Base-by-base conservation (phyloP, 768 basidiomycete genomes). In the Hypsizygus marmoreus region DNA sequence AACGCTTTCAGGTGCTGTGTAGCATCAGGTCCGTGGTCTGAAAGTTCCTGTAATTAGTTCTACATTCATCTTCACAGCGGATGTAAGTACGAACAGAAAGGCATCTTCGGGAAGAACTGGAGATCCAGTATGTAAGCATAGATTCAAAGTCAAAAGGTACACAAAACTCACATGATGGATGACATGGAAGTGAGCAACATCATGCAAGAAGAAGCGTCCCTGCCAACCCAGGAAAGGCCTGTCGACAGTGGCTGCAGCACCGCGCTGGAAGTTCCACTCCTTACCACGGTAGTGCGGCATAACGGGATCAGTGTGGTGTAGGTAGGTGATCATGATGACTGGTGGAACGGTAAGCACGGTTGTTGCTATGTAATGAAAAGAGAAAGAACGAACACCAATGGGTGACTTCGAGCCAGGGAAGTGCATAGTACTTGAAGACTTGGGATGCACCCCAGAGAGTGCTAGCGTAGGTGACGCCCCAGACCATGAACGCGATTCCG, bases 121-220 rank as follows among this genome's bases (percentile, higher is more conserved):
- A 12, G 16, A 40, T 6, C 25, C 40, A 34, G 22, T 13, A 22
- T 17, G 20, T 32, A 29, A 37, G 13, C 26, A 42, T 38, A 28
- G 17, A 25, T 45, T 11, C 4, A n/a, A 16, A 19, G 7, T 24
- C 14, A 17, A 6, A 39, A 0, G n/a, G n/a, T n/a, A n/a, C n/a
- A 28, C 38, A 22, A 23, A 22, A 64, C 73, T 43, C 58, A 75
- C 77, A 56, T 84, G 82, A 55, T 84, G 82, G 32, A 82, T 66
- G 46, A 83, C 81, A 59, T 85, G 83, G 56, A 68, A 81, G 55
- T 83, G 81, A 3, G 80, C 77, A 12, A 84, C 79, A 53, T 80
- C 77, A 54, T 83, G 81, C n/a, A 84, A 65, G 70, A 83, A 83
- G 69, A 83, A 83, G 16, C 77, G 72, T 3, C 82, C 82, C 59